Evolutionary conservation across 164 flowering plant genomes (phyloP), one percentile per base, ranked within the genome.

Genomic region (Buxus sempervirens): DNA sequence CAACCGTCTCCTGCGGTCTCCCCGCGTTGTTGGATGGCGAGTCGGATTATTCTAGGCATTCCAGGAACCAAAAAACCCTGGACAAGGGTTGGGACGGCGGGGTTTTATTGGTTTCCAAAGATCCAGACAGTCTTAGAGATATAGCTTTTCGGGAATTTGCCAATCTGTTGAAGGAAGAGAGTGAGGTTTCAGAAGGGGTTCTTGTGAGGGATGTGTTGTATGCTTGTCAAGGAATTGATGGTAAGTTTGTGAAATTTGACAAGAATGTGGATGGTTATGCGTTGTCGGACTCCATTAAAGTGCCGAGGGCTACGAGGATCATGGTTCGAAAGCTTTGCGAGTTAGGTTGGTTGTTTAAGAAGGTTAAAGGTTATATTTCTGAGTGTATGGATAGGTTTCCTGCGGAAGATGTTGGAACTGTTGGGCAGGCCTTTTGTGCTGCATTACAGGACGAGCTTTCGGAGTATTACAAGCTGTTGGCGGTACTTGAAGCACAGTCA

Each of bases 371-470:
- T 23, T 90, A 93, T 72, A 79, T 96, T 20, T 81, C 91, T 0
- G 93, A 88, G 73, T 83, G 93, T 72, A 85, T 88, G 96, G 91
- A 88, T 36, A 70, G 84, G 62, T 90, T 87, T 74, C 89, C 92
- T 0, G 84, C 91, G 56, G 93, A 91, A 62, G 96, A 96, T 66
- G 87, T 91, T 12, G 99, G 99, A 63, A 96, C 99, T 8, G 89
- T 96, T n/a, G 98, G 97, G 55, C 98, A 96, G 73, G 98, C 98
- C 9, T 93, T 96, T 76, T 90, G 96, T 80, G 91, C 97, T 15
- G 99, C 99, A 4, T 76, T 96, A 74, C 99, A 96, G 57, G 96
- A 96, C 69, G 98, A 96, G 82, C 81, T 93, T 1, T 85, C 95
- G 0, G 93, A 91, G 71, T 91, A 91, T 68, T 93, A 91, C 72